These are phyloP conservation scores for Colletotrichum sp. DNA, from an alignment of 2,329 filamentous ascomycete genomes.

Conservation along the genomic window DNA sequence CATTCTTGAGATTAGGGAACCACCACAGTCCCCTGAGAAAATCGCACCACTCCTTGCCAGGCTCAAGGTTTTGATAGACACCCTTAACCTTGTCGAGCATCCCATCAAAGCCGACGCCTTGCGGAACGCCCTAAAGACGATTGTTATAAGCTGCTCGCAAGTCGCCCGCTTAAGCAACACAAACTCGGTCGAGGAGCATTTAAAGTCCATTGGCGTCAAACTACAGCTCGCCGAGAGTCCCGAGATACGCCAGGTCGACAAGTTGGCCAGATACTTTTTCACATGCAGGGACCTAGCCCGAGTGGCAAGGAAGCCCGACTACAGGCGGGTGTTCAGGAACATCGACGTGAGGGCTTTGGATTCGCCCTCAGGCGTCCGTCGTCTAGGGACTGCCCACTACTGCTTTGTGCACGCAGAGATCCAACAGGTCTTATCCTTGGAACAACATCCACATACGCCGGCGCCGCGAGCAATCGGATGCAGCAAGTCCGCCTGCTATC, in stretches of 20 bases:
- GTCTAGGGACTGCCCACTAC: neutral
- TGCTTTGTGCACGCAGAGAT: neutral
- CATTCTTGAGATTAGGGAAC: neutral
- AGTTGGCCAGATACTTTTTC: neutral
- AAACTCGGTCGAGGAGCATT: neutral
- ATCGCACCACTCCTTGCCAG: neutral
- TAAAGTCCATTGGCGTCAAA: neutral
- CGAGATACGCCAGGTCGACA: neutral
- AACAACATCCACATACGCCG: neutral
- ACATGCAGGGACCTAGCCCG: neutral
- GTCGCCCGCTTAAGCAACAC: neutral
- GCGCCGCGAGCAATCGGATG: neutral
- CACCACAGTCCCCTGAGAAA: neutral
- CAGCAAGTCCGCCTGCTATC: constrained; percentile 1
- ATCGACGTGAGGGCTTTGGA: neutral
- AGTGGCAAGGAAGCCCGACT: neutral
- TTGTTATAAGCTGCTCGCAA: neutral
- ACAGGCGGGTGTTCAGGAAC: neutral
- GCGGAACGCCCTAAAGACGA: neutral
- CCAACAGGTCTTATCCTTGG: neutral
- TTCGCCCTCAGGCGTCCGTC: neutral
- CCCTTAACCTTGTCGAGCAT: neutral
- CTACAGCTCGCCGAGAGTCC: neutral
- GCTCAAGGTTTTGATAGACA: neutral
- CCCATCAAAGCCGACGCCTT: neutral